Evolutionary conservation across 179 eudicot species (phyloP), one percentile per base, ranked within the genome.

Genomic region (Spinacia oleracea): DNA sequence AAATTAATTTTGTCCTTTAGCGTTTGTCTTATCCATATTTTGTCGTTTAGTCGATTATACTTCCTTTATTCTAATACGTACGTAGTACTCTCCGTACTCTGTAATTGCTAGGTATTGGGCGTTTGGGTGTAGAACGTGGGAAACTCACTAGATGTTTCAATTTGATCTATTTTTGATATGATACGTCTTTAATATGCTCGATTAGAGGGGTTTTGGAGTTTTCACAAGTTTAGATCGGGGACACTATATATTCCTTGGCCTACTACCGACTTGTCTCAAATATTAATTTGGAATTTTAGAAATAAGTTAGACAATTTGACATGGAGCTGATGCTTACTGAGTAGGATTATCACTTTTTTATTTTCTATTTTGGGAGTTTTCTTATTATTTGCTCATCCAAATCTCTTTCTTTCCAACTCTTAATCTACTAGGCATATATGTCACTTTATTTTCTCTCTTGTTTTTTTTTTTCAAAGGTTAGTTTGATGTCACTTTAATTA

Each of bases 251-350:
- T 23, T 43, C 20, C 32, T 42, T 11, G 73, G 42, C 70, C 42
- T 65, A 65, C 42, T 25, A 25, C 35, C 18, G 5, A 2, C 0
- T 59, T 31, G 12, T 10, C 31, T 23, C 32, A 9, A 63, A 63
- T 31, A 48, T 11, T 31, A 29, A 32, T 1, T 75, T 38, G 77
- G 77, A 34, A 51, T n/a, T 20, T 20, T 55, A 18, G 21, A 32
- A 29, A 55, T 9, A 65, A 18, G 6, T 3, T 45, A 9, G 50
- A 45, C 50, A 45, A 45, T 45, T 64, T 76, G 72, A 77, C 65
- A 67, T 34, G 65, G 55, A 68, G 40, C 48, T 38, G 64, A 68
- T 67, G 80, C 65, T n/a, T 18, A 53, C 2, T 77, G 80, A 77
- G 64, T 68, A 67, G 79, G 79, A 77, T 51, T 68, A 50, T 50